A percentile compares a stretch with the other conserved stretches of the same genome.
phyloP scores from a whole-genome alignment of 2,329 filamentous ascomycete species.

The Cladobotryum mycophilum region DNA sequence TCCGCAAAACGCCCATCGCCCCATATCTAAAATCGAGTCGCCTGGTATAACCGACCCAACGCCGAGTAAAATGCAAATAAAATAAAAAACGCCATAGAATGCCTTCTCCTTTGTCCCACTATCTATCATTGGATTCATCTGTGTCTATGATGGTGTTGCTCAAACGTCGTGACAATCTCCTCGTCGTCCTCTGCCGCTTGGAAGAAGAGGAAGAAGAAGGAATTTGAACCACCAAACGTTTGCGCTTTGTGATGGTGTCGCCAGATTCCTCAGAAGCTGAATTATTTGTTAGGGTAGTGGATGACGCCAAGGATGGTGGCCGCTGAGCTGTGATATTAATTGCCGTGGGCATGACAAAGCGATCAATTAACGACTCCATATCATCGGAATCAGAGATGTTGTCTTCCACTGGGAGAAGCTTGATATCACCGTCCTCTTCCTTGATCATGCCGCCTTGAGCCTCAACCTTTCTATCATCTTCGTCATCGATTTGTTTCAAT shows the following conservation, averaged over 20 bases:
- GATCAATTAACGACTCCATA: background rate
- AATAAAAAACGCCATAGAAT: too few species aligned
- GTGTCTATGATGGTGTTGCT: too few species aligned
- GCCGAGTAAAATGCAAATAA: too few species aligned
- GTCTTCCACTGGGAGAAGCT: background rate
- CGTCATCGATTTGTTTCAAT: background rate
- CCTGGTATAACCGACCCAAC: too few species aligned
- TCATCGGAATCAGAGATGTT: background rate
- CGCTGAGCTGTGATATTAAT: background rate
- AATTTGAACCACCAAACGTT: background rate
- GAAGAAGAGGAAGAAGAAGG: background rate
- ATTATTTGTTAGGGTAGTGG: background rate
- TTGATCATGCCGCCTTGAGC: constrained; percentile 13
- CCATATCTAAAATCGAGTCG: too few species aligned
- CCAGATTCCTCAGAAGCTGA: background rate
- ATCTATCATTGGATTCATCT: too few species aligned
- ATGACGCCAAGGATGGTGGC: background rate
- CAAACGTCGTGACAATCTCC: too few species aligned
- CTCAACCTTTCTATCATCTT: background rate
- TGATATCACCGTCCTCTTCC: background rate
- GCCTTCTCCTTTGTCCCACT: too few species aligned
- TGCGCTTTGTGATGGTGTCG: background rate
- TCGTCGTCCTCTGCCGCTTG: background rate
- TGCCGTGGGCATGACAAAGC: too few species aligned
- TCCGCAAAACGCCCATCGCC: too few species aligned